Conservation (phyloP, 1,284 basidiomycete genomes). For the Trichosporon faecale region DNA sequence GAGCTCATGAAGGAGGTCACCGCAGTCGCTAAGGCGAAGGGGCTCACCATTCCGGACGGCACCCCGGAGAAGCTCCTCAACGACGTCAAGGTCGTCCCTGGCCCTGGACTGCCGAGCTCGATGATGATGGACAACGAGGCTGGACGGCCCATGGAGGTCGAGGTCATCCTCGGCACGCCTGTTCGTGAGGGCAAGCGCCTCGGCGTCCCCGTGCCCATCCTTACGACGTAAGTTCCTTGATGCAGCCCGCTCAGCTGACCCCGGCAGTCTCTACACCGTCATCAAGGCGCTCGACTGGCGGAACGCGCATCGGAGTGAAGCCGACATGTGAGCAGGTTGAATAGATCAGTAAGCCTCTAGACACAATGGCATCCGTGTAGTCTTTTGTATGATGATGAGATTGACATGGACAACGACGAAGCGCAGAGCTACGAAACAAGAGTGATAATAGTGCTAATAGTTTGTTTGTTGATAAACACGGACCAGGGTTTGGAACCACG, state of each 20-base stretch:
- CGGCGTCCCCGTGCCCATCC: constrained; percentile 47
- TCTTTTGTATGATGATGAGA: constrained; percentile 1
- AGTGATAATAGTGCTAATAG: constrained; percentile 7
- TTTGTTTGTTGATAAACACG: neutral
- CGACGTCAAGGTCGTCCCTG: constrained; percentile 40
- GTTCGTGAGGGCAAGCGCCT: constrained; percentile 50
- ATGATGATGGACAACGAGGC: constrained; percentile 51
- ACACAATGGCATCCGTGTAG: neutral
- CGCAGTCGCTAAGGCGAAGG: constrained; percentile 51
- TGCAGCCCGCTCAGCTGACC: constrained; percentile 9
- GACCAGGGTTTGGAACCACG: neutral
- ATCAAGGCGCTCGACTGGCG: constrained; percentile 49
- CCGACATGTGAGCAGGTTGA: neutral
- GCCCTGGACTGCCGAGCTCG: constrained; percentile 44
- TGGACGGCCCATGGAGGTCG: constrained; percentile 42
- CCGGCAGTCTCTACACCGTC: constrained; percentile 43
- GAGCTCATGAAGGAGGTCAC: constrained; percentile 49
- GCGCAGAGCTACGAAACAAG: constrained; percentile 7
- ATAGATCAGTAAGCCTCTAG: neutral
- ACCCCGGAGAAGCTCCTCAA: constrained; percentile 45
- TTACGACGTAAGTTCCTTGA: constrained; percentile 41
- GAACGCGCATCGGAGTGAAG: constrained; percentile 39
- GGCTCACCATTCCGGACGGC: constrained; percentile 46
- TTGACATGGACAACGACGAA: constrained; percentile 9
- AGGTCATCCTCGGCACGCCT: constrained; percentile 51